Percentiles rank a stretch among this genome's conserved stretches.
phyloP scores from a whole-genome alignment of 208 protist species.

The Leishmania braziliensis region DNA sequence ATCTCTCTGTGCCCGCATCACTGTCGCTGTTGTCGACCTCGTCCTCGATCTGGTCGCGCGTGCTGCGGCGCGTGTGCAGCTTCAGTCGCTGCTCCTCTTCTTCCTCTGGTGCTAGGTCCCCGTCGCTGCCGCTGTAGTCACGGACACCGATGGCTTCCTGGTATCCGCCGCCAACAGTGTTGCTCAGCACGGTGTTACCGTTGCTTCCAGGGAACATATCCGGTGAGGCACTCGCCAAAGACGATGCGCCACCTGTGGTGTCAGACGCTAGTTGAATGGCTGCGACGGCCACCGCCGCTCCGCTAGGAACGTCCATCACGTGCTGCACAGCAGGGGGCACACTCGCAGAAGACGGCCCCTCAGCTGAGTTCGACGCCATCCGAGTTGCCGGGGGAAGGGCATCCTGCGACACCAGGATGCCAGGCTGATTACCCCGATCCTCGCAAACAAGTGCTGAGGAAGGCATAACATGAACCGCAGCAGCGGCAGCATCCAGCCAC shows the following conservation, averaged over 20 bases:
- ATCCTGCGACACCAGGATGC: background rate
- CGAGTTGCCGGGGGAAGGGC: background rate
- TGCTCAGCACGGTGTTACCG: background rate
- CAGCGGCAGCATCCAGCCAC: slow-evolving; percentile 16
- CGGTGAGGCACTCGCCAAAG: background rate
- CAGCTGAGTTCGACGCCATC: background rate
- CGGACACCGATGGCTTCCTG: background rate
- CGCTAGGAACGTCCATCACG: slow-evolving; percentile 3
- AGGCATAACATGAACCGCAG: background rate
- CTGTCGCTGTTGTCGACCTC: background rate
- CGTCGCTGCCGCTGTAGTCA: slow-evolving; percentile 4
- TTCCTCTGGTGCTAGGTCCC: background rate
- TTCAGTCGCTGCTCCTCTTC: slow-evolving; percentile 2
- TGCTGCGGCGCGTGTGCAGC: slow-evolving; percentile 14
- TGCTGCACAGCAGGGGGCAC: slow-evolving; percentile 8
- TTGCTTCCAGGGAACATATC: background rate
- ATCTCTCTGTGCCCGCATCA: background rate
- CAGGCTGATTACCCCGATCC: background rate
- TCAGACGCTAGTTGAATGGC: background rate
- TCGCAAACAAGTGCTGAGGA: background rate
- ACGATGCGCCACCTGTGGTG: background rate
- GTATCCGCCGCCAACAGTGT: background rate
- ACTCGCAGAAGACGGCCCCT: background rate
- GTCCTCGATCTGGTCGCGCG: slow-evolving; percentile 10
- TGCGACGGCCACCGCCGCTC: background rate